Evolutionary conservation across 352 stramenopile species (phyloP).

Genomic region (Phytopythium helicoides): DNA sequence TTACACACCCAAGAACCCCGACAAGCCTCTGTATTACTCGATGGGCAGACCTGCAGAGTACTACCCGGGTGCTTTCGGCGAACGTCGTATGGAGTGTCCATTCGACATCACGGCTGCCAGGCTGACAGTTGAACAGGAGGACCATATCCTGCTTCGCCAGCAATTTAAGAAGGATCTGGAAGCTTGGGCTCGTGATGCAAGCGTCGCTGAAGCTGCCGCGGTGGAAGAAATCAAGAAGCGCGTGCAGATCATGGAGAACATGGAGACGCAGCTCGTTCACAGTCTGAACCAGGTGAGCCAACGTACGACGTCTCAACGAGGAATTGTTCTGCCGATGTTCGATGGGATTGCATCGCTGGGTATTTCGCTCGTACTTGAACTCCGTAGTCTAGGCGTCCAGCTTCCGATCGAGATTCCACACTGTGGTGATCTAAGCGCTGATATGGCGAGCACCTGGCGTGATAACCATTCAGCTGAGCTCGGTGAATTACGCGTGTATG

Average conservation of each 20-base stretch:
- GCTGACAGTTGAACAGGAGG: conserved; percentile 20
- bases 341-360: conserved; percentile 56
- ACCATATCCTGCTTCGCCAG: conserved; percentile 30
- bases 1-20: conserved; percentile 20
- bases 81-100: conserved; percentile 32
- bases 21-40: conserved; percentile 25
- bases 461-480: conserved; percentile 21
- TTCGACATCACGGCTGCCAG: conserved; percentile 28
- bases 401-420: conserved; percentile 68
- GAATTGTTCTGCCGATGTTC: conserved; percentile 65
- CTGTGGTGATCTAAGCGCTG: conserved; percentile 54
- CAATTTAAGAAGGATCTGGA: conserved; percentile 10
- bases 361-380: conserved; percentile 58
- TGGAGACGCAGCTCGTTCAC: conserved; percentile 29
- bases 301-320: conserved; percentile 27
- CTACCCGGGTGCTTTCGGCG: conserved; percentile 31
- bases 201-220: not conserved
- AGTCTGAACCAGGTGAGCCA: conserved; percentile 23
- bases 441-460: conserved; percentile 22
- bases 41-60: conserved; percentile 22
- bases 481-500: conserved; percentile 59
- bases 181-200: not conserved
- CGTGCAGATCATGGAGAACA: conserved; percentile 17
- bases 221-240: conserved; percentile 9
- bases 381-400: conserved; percentile 46